Conservation (phyloP, 345 rosid species). For the Eucalyptus pauciflora region DNA sequence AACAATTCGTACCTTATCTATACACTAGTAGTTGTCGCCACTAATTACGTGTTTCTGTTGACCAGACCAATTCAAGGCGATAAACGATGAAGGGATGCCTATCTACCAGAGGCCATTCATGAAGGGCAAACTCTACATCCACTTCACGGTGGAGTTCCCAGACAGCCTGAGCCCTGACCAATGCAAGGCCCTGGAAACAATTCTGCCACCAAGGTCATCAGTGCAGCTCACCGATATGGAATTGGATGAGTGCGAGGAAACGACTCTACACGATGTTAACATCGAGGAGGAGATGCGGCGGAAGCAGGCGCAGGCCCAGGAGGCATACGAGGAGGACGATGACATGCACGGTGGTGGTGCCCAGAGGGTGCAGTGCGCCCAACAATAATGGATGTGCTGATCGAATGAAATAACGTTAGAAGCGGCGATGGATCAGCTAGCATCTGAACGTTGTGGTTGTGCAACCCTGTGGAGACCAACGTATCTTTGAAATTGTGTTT, state of each 20-base stretch:
- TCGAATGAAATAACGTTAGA: neutral
- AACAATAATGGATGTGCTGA: slow-evolving; percentile 18
- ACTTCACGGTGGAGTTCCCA: slow-evolving; percentile 52
- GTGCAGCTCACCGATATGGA: slow-evolving; percentile 40
- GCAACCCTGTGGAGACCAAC: neutral
- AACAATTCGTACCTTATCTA: neutral
- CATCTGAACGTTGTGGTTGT: neutral
- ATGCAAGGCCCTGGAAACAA: slow-evolving; percentile 33
- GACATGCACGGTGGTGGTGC: slow-evolving; percentile 47
- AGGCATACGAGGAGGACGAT: slow-evolving; percentile 59
- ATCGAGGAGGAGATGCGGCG: slow-evolving; percentile 49
- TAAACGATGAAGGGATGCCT: slow-evolving; percentile 57
- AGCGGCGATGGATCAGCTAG: neutral
- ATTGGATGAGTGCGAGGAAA: slow-evolving; percentile 63
- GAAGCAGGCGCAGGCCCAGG: slow-evolving; percentile 41
- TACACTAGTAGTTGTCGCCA: neutral
- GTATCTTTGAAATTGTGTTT: neutral
- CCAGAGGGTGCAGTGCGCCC: slow-evolving; percentile 70
- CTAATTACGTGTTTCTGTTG: neutral
- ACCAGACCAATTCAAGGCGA: slow-evolving; percentile 37
- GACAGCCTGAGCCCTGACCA: slow-evolving; percentile 41
- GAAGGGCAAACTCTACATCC: slow-evolving; percentile 56
- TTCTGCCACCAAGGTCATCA: slow-evolving; percentile 29
- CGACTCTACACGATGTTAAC: slow-evolving; percentile 57
- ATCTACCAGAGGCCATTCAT: slow-evolving; percentile 47